phyloP scores from a whole-genome alignment of 176 grass and related monocot genomes.

The bread wheat (Triticum aestivum) region IWGSC_CS_RefSeq_v2.1 NC_057803.1:740966266-740966765 shows the following conservation, averaged over 20 bases:
- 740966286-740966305: neutral
- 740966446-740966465: slow-evolving; percentile 52
- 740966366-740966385: neutral
- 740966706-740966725: neutral
- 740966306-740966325: neutral
- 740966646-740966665: neutral
- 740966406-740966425: slow-evolving; percentile 22
- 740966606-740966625: slow-evolving; percentile 10
- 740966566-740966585: neutral
- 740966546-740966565: neutral
- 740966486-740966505: slow-evolving; percentile 34
- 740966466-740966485: slow-evolving; percentile 41
- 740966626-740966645: slow-evolving; percentile 10
- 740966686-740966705: neutral
- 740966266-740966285: neutral
- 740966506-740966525: slow-evolving; percentile 35
- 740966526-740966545: slow-evolving; percentile 58
- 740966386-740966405: neutral
- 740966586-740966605: neutral
- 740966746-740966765: neutral
- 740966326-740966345: slow-evolving; percentile 2
- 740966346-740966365: neutral
- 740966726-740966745: neutral
- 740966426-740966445: slow-evolving; percentile 65
- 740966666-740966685: neutral